These are phyloP conservation scores for Podaxis pistillaris DNA, from an alignment of 768 basidiomycete genomes.

Conservation along the genomic window DNA sequence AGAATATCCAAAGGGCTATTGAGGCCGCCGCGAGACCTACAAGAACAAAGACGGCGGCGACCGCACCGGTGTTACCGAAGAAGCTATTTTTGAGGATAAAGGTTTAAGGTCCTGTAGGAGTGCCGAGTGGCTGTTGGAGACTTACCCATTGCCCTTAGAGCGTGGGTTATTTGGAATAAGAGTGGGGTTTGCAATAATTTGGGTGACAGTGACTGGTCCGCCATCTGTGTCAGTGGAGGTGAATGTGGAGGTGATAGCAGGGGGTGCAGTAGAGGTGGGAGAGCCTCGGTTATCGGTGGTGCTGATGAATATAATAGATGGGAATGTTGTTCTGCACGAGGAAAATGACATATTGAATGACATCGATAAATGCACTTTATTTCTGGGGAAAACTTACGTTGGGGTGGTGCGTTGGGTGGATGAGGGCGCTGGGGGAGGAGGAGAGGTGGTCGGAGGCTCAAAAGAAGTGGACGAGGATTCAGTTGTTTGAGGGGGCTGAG, in stretches of 20 bases:
- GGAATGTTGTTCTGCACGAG: slow-evolving; percentile 47
- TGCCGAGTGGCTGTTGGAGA: slow-evolving; percentile 12
- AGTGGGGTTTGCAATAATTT: slow-evolving; percentile 66
- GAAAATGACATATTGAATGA: slow-evolving; percentile 18
- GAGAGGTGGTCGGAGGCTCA: slow-evolving; percentile 19
- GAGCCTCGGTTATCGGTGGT: slow-evolving; percentile 60
- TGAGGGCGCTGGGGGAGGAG: slow-evolving; percentile 15
- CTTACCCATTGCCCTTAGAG: slow-evolving; percentile 50
- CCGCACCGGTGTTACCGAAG: slow-evolving; percentile 86
- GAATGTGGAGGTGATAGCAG: slow-evolving; percentile 53
- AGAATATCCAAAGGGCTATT: slow-evolving; percentile 68
- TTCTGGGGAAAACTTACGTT: slow-evolving; percentile 15
- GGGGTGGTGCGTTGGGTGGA: slow-evolving; percentile 19
- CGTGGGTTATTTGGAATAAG: slow-evolving; percentile 59
- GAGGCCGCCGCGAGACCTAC: slow-evolving; percentile 78
- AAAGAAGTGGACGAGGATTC: slow-evolving; percentile 10
- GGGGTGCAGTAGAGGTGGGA: slow-evolving; percentile 48
- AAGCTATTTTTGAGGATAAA: slow-evolving; percentile 49
- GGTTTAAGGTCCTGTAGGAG: slow-evolving; percentile 5
- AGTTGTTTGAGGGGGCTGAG: slow-evolving; percentile 3
- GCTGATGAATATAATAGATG: slow-evolving; percentile 51
- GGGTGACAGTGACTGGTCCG: slow-evolving; percentile 54
- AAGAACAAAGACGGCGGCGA: slow-evolving; percentile 87
- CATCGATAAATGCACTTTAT: slow-evolving; percentile 19
- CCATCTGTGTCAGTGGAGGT: slow-evolving; percentile 58